phyloP scores from a whole-genome alignment of 257 asterid genomes.

The Haberlea rhodopensis region DNA sequence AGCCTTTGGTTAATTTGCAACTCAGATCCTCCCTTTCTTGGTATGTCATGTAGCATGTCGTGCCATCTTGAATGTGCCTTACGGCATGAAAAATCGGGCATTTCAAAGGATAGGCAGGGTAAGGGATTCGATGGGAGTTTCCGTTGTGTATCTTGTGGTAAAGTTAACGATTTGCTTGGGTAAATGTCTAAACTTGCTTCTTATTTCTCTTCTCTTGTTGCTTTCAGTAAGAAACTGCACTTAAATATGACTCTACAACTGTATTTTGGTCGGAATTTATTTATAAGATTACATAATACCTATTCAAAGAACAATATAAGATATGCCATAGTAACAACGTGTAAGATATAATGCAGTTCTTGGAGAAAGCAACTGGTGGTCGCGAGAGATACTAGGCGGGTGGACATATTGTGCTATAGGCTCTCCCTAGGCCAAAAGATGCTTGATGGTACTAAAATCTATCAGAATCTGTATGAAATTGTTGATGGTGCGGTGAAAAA shows the following conservation, averaged over 20 bases:
- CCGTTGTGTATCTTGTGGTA: slow-evolving; percentile 79
- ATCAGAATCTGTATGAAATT: slow-evolving; percentile 43
- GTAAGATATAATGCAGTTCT: slow-evolving; percentile 46
- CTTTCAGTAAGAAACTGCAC: neutral
- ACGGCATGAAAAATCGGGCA: slow-evolving; percentile 61
- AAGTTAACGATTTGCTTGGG: slow-evolving; percentile 82
- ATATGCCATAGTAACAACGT: slow-evolving; percentile 14
- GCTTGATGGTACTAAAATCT: slow-evolving; percentile 57
- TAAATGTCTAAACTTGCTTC: slow-evolving; percentile 32
- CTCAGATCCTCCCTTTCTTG: slow-evolving; percentile 79
- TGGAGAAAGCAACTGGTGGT: slow-evolving; percentile 79
- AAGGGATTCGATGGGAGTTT: slow-evolving; percentile 77
- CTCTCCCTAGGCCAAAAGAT: slow-evolving; percentile 80
- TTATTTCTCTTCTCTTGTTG: slow-evolving; percentile 6
- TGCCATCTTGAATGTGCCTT: slow-evolving; percentile 96
- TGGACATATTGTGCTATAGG: slow-evolving; percentile 85
- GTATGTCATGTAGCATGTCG: slow-evolving; percentile 84
- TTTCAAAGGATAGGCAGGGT: slow-evolving; percentile 50
- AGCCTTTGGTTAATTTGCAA: slow-evolving; percentile 84
- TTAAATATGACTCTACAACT: neutral
- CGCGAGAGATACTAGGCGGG: slow-evolving; percentile 92
- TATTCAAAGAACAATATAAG: neutral
- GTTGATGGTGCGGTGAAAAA: slow-evolving; percentile 58
- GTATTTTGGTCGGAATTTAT: neutral
- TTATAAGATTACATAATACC: neutral